Evolutionary conservation across 1,284 basidiomycete genomes (phyloP).

Genomic region (Flammula alnicola): DNA sequence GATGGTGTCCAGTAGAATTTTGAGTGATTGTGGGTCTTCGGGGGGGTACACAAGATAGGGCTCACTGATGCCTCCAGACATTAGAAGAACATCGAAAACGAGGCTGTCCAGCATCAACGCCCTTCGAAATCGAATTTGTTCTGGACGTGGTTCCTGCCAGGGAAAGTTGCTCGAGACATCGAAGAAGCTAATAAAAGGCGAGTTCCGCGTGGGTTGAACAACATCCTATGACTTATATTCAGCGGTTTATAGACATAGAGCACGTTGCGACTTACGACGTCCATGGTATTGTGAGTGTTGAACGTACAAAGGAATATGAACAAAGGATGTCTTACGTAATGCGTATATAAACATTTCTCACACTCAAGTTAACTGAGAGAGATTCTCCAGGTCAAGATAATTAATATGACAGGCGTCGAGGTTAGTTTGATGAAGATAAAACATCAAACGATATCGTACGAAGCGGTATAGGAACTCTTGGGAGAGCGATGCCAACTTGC

Average conservation of each 20-base stretch:
- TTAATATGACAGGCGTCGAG: neutral
- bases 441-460: too few species aligned
- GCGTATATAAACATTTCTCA: conserved; percentile 1
- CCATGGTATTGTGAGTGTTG: conserved; percentile 37
- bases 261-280: conserved; percentile 32
- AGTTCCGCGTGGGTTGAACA: conserved; percentile 24
- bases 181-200: conserved; percentile 45
- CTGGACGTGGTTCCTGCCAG: conserved; percentile 50
- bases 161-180: conserved; percentile 51
- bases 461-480: too few species aligned
- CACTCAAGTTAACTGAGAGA: neutral
- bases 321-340: neutral
- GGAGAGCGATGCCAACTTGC: too few species aligned
- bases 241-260: conserved; percentile 2
- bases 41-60: conserved; percentile 72
- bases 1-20: conserved; percentile 63
- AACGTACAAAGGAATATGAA: neutral
- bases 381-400: too few species aligned
- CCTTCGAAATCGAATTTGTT: conserved; percentile 65
- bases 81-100: conserved; percentile 74
- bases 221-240: conserved; percentile 21
- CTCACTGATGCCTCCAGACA: conserved; percentile 61
- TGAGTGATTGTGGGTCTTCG: conserved; percentile 52
- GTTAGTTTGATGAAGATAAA: neutral
- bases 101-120: conserved; percentile 64